Conservation (phyloP, 441 rosid species). For the Populus hybrid region DNA sequence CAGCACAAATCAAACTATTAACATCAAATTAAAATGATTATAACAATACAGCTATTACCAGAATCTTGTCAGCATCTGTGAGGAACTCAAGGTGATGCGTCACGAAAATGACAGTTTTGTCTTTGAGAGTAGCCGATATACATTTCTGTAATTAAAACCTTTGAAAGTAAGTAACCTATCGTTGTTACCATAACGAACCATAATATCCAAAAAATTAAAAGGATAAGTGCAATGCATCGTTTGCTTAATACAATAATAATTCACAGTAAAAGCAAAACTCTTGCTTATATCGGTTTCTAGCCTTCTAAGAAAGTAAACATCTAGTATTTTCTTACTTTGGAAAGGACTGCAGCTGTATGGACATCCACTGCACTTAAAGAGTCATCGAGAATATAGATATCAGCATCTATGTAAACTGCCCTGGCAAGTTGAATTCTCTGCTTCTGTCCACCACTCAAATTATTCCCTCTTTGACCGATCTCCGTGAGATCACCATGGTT, state of each 20-base stretch:
- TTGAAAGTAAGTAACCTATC: background rate
- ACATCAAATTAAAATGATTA: too few species aligned
- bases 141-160: background rate
- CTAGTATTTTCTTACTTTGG: conserved; percentile 37
- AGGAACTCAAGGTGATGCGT: background rate
- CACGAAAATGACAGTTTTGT: background rate
- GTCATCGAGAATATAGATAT: conserved; percentile 22
- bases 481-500: conserved; percentile 10
- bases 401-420: conserved; percentile 18
- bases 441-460: conserved; percentile 22
- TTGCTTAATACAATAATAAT: background rate
- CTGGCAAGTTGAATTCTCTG: conserved; percentile 20
- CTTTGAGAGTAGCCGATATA: background rate
- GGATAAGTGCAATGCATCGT: too few species aligned
- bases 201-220: background rate
- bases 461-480: conserved; percentile 20
- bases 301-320: too few species aligned
- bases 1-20: too few species aligned
- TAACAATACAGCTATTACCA: background rate
- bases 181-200: background rate
- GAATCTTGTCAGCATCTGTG: background rate
- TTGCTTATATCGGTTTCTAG: too few species aligned
- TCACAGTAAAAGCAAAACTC: too few species aligned
- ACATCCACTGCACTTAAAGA: conserved; percentile 24
- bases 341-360: conserved; percentile 39